These are phyloP conservation scores for Globisporangium cystogenes DNA, from an alignment of 352 stramenopile genomes.

Conservation along the genomic window DNA sequence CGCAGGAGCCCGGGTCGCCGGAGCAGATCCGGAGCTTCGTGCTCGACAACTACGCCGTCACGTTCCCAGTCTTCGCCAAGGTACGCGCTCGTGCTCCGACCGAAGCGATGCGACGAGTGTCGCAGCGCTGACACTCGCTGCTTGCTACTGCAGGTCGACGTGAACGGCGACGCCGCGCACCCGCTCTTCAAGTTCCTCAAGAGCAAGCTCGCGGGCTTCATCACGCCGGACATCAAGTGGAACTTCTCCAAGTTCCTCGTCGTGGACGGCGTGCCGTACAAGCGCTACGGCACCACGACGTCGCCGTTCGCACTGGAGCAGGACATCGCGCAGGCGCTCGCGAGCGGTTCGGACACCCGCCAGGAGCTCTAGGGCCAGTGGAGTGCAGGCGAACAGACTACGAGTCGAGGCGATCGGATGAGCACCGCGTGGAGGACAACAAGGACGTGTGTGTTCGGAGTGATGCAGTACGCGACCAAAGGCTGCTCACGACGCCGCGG, in stretches of 20 bases:
- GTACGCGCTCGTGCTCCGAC: slow-evolving; percentile 17
- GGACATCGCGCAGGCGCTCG: slow-evolving; percentile 54
- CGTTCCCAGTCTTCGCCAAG: slow-evolving; percentile 87
- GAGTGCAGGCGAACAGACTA: too few relatives aligned
- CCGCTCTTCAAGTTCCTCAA: slow-evolving; percentile 92
- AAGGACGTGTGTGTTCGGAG: too few relatives aligned
- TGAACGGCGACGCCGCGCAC: slow-evolving; percentile 88
- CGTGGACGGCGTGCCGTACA: slow-evolving; percentile 59
- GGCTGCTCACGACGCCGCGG: too few relatives aligned
- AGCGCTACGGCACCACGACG: slow-evolving; percentile 65
- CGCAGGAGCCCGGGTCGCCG: slow-evolving; percentile 78
- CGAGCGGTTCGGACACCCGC: neutral
- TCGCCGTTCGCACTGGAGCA: slow-evolving; percentile 58
- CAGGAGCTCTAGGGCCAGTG: slow-evolving; percentile 8
- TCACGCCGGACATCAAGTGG: slow-evolving; percentile 83
- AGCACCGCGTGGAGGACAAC: too few relatives aligned
- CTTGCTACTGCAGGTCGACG: slow-evolving; percentile 66
- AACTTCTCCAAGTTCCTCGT: slow-evolving; percentile 89
- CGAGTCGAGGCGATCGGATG: too few relatives aligned
- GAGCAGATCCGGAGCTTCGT: slow-evolving; percentile 77
- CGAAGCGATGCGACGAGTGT: neutral
- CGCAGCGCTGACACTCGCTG: too few relatives aligned
- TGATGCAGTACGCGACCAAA: too few relatives aligned
- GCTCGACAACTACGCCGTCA: slow-evolving; percentile 62
- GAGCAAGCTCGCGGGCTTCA: slow-evolving; percentile 42